Base-by-base conservation (phyloP, 2,329 filamentous ascomycete species). In the Aspergillus sp. region DNA sequence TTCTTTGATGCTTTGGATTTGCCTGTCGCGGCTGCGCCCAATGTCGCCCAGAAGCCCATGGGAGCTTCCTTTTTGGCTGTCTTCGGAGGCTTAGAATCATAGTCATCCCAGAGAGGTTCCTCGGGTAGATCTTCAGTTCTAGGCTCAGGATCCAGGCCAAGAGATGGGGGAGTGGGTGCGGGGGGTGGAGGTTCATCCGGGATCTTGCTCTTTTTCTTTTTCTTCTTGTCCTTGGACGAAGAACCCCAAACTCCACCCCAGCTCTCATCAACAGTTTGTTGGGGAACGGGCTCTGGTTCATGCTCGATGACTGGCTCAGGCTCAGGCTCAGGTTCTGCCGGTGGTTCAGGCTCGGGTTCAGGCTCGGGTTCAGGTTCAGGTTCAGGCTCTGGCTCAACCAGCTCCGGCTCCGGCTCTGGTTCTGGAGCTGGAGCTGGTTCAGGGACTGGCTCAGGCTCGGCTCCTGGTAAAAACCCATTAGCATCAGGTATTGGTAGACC, bases 141-240 rank as follows among this genome's bases (percentile, higher is more conserved):
- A 11, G 63, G 60, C 38, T 73, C 70, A 5, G 66, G 67, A 5
- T 60, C 65, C 5, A 73, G 52, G 13, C 68, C 70, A 47, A 72
- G 62, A 37, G 69, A 62, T 35, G 72, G 72, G 36, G 72, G 71
- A 30, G 70, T 73, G 3, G 72, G 72, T 19, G 69, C 72, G 12
- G 70, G 71, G 31, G 72, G 72, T 29, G 72, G 72, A 40, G 69
- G 69, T 29, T 70, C 68, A 42, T 64, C 59, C 38, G 67, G 49
- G 39, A 62, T 59, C 49, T 67, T 76, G 43, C 58, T 65, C 56
- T 74, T 79, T 51, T 72, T 75, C 1, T 61, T 62, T 52, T 66
- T 66, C 52, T 75, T 78, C 55, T 77, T 79, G 26, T 67, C 64
- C 35, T 70, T 72, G 5, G 59, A 53, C 6, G 56, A 36, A 2